Conservation (phyloP, 495 filamentous ascomycete genomes). For the Copromyces sp. region DNA sequence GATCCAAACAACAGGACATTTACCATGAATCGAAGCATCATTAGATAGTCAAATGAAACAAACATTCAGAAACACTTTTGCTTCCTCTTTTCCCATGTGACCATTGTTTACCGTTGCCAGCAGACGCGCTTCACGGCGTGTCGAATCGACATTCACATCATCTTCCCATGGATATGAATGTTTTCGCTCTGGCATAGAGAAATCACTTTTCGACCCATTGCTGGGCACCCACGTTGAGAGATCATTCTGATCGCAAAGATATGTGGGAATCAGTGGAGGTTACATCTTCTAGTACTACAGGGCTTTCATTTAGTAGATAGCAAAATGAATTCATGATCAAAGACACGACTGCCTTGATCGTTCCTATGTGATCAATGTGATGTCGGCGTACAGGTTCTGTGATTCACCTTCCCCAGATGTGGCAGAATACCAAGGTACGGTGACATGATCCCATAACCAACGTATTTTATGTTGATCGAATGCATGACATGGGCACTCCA, state of each 20-base stretch:
- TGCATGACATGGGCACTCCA: neutral
- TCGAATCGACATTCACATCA: neutral
- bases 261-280: neutral
- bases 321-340: neutral
- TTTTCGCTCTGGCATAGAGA: neutral
- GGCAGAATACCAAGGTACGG: neutral
- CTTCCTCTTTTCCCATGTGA: neutral
- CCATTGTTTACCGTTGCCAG: neutral
- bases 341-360: neutral
- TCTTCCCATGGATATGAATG: neutral
- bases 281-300: neutral
- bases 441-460: neutral
- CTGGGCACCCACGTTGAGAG: neutral
- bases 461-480: neutral
- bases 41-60: neutral
- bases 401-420: neutral
- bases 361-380: neutral
- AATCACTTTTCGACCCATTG: neutral
- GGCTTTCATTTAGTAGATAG: neutral
- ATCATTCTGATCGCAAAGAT: neutral
- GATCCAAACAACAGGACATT: conserved; percentile 7
- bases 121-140: neutral
- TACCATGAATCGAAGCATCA: neutral
- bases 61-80: neutral
- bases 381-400: no score